Conservation (phyloP, 306 rosid species). For the Cicer cuneatum region DNA sequence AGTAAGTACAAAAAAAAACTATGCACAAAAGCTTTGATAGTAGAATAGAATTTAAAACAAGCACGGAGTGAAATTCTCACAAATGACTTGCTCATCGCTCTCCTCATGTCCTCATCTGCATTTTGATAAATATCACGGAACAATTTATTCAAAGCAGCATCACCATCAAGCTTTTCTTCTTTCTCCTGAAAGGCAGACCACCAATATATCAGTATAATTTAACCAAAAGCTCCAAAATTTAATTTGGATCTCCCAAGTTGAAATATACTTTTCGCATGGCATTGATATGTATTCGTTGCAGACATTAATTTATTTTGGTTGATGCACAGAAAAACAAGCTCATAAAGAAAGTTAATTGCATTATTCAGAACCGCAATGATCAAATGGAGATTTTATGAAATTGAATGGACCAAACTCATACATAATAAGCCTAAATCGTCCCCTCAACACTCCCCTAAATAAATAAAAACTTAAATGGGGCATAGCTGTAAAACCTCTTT, state of each 20-base stretch:
- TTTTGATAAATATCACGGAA: slow-evolving; percentile 85
- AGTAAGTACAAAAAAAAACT: slow-evolving; percentile 1
- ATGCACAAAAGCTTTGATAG: not conserved
- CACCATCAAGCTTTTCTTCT: slow-evolving; percentile 86
- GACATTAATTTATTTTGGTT: not conserved
- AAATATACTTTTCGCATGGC: no score
- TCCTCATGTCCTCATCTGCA: slow-evolving; percentile 91
- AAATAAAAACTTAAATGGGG: not conserved
- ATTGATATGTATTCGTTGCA: no score
- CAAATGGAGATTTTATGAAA: slow-evolving; percentile 34
- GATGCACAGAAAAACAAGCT: not conserved
- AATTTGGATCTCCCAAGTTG: not conserved
- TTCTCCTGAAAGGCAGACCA: slow-evolving; percentile 69
- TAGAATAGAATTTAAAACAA: slow-evolving; percentile 14
- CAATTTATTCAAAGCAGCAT: slow-evolving; percentile 71
- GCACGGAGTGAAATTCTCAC: slow-evolving; percentile 58
- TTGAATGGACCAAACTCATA: not conserved
- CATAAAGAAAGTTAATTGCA: slow-evolving; percentile 9
- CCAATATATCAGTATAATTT: slow-evolving; percentile 21
- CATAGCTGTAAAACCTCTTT: slow-evolving; percentile 65
- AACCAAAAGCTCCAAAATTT: not conserved
- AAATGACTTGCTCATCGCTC: slow-evolving; percentile 77
- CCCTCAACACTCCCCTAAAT: not conserved
- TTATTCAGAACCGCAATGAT: slow-evolving; percentile 4
- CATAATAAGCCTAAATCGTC: not conserved